A percentile compares a stretch with the other conserved stretches of the same genome.
phyloP scores from a whole-genome alignment of 225 moss, liverwort and hornwort genomes.

The Marchantia paleacea region DNA sequence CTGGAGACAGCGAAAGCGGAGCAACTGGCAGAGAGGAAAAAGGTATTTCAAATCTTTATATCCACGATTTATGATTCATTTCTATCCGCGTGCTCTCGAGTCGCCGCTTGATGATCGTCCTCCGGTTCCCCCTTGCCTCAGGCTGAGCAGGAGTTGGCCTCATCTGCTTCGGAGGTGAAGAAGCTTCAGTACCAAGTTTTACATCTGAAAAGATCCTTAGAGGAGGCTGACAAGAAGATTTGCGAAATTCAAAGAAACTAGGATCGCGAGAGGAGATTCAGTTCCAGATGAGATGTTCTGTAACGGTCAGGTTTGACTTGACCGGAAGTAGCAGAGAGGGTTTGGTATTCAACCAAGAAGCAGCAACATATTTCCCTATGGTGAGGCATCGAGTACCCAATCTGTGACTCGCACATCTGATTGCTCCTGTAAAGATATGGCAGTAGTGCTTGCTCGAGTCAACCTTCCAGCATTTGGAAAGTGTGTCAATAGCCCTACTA shows the following conservation, averaged over 20 bases:
- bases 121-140: neutral
- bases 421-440: no score
- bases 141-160: conserved; percentile 28
- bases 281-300: neutral
- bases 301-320: neutral
- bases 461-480: no score
- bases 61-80: neutral
- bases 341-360: no score
- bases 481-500: no score
- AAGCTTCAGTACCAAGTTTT: conserved; percentile 41
- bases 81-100: neutral
- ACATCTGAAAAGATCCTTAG: conserved; percentile 41
- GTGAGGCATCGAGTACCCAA: no score
- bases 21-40: conserved; percentile 39
- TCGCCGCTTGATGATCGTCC: neutral
- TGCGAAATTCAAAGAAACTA: conserved; percentile 4
- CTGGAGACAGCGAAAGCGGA: conserved; percentile 33
- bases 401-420: no score
- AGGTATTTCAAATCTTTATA: conserved; percentile 19
- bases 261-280: neutral
- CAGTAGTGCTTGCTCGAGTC: no score
- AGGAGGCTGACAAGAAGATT: conserved; percentile 41
- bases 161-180: conserved; percentile 28
- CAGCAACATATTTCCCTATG: no score
- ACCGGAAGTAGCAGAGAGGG: neutral